Base-by-base conservation (phyloP, 139 green algal species). In the Chlamydomonas eustigma region DNA sequence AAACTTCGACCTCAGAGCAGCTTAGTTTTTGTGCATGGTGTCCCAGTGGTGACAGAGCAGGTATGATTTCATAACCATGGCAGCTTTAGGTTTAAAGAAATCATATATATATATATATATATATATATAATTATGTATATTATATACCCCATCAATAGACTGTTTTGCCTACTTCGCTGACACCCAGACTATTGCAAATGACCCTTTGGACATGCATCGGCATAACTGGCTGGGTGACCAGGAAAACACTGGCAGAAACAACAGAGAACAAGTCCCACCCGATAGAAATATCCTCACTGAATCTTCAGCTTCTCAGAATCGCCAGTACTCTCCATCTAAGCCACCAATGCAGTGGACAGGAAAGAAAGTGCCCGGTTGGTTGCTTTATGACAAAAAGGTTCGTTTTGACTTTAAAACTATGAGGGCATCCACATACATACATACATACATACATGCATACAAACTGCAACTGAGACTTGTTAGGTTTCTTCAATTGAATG, bases 341-440 rank as follows among this genome's bases (percentile, higher is more conserved):
- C 28, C 65, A 38, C 39, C 31, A 18, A 72, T 72, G 65, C 65
- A 72, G 38, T 76, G 67, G 76, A 80, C 70, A 22, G 52, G 58
- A 4, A 5, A 24, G 8, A 83, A 78, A n/a, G 71, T 66, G 18
- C 78, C 78, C 6, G 73, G 66, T 28, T 83, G 73, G 78, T 51
- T 83, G 3, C 2, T 77, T 30, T 73, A 79, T n/a, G 50, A 76
- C 50, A 73, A 71, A 8, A 76, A 79, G 73, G 73, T 75, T 25
- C 6, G 76, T n/a, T n/a, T n/a, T n/a, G n/a, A n/a, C n/a, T n/a
- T n/a, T n/a, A n/a, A n/a, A n/a, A n/a, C n/a, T n/a, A n/a, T n/a
- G n/a, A n/a, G n/a, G n/a, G n/a, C n/a, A n/a, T n/a, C n/a, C n/a
- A n/a, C n/a, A n/a, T n/a, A n/a, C n/a, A n/a, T n/a, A n/a, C n/a